These are phyloP conservation scores for Aspergillus conjunctus DNA, from an alignment of 495 filamentous ascomycete genomes.

Conservation along the genomic window DNA sequence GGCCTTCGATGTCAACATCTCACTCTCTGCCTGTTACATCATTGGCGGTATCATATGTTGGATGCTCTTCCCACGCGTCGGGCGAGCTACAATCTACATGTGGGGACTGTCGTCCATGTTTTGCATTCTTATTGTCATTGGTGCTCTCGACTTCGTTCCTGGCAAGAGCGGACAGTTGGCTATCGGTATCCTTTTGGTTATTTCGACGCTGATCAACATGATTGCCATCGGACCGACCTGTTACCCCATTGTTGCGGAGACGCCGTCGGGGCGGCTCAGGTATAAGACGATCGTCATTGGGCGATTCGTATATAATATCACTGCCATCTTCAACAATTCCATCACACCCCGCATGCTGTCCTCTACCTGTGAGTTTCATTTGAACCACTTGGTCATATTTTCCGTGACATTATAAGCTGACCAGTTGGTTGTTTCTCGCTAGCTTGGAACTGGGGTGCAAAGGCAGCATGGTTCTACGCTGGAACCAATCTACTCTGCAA, in stretches of 20 bases:
- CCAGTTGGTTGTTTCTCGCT: constrained; percentile 15
- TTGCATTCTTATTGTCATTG: constrained; percentile 44
- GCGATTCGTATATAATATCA: constrained; percentile 34
- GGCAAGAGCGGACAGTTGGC: constrained; percentile 34
- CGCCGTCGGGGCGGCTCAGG: constrained; percentile 36
- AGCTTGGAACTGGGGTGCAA: constrained; percentile 45
- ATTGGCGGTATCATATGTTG: constrained; percentile 65
- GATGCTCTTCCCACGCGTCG: constrained; percentile 52
- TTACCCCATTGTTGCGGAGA: constrained; percentile 44
- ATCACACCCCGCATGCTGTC: constrained; percentile 33
- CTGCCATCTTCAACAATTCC: constrained; percentile 33
- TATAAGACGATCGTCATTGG: constrained; percentile 39
- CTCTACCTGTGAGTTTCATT: neutral
- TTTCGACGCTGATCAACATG: constrained; percentile 35
- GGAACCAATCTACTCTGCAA: constrained; percentile 29
- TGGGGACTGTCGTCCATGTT: constrained; percentile 48
- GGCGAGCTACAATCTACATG: constrained; percentile 56
- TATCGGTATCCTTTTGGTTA: constrained; percentile 30
- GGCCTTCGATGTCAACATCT: constrained; percentile 34
- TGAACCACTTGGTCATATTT: neutral
- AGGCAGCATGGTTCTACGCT: constrained; percentile 44
- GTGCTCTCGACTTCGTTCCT: constrained; percentile 57
- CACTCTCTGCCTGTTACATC: constrained; percentile 60
- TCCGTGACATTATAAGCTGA: neutral
- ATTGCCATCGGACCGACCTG: constrained; percentile 47